phyloP scores from a whole-genome alignment of 768 basidiomycete species.

The Macrocybe gigantea region DNA sequence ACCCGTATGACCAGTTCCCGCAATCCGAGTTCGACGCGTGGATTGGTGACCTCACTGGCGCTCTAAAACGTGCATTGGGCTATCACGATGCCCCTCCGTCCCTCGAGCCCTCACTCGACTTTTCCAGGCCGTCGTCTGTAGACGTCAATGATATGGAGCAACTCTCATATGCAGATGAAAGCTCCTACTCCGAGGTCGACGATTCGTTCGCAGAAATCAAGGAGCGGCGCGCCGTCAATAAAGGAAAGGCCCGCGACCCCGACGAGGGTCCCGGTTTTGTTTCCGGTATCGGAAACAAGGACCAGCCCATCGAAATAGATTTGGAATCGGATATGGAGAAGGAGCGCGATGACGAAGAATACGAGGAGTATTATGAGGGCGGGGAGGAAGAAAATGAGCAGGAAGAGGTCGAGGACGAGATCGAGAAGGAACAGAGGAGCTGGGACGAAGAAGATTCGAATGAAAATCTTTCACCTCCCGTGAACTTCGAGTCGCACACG shows the following conservation, averaged over 20 bases:
- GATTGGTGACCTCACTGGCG: constrained; percentile 57
- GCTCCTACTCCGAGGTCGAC: constrained; percentile 6
- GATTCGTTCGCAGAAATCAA: constrained; percentile 53
- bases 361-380: constrained; percentile 8
- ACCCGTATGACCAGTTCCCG: constrained; percentile 72
- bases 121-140: no score
- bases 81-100: constrained; percentile 23
- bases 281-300: constrained; percentile 22
- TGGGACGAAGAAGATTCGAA: constrained; percentile 13
- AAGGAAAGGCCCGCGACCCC: constrained; percentile 60
- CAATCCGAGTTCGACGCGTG: constrained; percentile 65
- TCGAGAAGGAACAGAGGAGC: constrained; percentile 9
- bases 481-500: no score
- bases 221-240: constrained; percentile 36
- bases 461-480: constrained; percentile 2
- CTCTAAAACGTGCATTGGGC: constrained; percentile 53
- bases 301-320: constrained; percentile 43
- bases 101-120: no score
- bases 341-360: constrained; percentile 15
- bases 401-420: constrained; percentile 14
- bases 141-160: constrained; percentile 7
- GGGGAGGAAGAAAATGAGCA: constrained; percentile 15
- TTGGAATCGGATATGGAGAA: constrained; percentile 21
- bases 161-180: background rate
- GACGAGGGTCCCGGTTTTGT: constrained; percentile 50